Percentiles rank a stretch among this genome's conserved stretches.
phyloP scores from a whole-genome alignment of 2,329 filamentous ascomycete genomes.

The Geoglossum cookeanum region DNA sequence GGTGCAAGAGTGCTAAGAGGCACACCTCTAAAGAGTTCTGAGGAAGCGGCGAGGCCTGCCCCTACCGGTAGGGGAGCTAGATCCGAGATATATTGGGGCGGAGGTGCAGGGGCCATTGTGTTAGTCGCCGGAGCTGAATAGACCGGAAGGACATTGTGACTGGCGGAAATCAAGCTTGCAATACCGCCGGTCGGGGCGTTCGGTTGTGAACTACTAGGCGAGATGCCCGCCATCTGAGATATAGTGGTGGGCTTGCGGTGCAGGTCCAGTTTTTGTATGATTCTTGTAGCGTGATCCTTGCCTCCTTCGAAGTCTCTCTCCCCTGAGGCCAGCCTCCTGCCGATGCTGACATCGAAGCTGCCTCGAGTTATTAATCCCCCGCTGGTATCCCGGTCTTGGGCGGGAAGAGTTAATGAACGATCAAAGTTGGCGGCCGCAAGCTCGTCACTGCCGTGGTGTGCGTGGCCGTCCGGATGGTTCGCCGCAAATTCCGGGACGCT shows the following conservation, averaged over 20 bases:
- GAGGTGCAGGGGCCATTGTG: background rate
- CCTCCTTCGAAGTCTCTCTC: conserved; percentile 51
- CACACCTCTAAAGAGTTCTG: conserved; percentile 5
- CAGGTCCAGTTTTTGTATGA: conserved; percentile 84
- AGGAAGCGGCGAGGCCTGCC: background rate
- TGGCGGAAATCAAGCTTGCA: conserved; percentile 68
- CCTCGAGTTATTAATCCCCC: conserved; percentile 40
- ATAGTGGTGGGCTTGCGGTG: conserved; percentile 58
- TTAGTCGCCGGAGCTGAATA: conserved; percentile 20
- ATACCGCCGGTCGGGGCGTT: conserved; percentile 42
- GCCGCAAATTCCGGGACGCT: conserved; percentile 81
- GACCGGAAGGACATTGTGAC: conserved; percentile 57
- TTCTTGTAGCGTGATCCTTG: conserved; percentile 64
- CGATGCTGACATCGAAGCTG: conserved; percentile 48
- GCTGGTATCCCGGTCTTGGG: conserved; percentile 33
- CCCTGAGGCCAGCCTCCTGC: conserved; percentile 28
- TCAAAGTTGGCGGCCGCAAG: conserved; percentile 11
- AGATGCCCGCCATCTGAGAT: conserved; percentile 22
- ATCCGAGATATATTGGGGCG: background rate
- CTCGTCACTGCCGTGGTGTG: conserved; percentile 34
- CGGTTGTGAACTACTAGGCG: conserved; percentile 15
- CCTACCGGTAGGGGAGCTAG: background rate
- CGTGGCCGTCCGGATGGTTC: conserved; percentile 49
- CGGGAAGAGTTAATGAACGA: conserved; percentile 32
- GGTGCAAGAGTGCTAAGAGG: conserved; percentile 52